These are phyloP conservation scores for Panaeolus papilionaceus DNA, from an alignment of 768 basidiomycete genomes.

Conservation along the genomic window DNA sequence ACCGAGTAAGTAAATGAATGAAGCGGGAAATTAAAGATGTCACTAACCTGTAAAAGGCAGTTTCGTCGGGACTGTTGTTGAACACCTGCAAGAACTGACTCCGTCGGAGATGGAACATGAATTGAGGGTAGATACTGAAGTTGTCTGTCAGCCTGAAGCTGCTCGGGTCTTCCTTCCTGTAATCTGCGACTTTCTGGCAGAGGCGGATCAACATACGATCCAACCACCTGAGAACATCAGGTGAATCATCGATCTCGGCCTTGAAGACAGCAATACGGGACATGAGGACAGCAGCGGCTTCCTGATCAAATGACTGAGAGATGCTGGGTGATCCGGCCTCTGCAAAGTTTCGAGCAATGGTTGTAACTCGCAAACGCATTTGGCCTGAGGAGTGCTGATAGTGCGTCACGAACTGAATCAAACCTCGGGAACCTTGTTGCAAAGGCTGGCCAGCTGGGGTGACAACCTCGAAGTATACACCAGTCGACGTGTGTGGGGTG, in stretches of 20 bases:
- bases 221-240: slow-evolving; percentile 96
- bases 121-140: slow-evolving; percentile 99
- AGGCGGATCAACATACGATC: slow-evolving; percentile 98
- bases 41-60: slow-evolving; percentile 91
- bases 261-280: slow-evolving; percentile 99
- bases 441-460: slow-evolving; percentile 95
- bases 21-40: slow-evolving; percentile 12
- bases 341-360: slow-evolving; percentile 96
- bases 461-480: slow-evolving; percentile 98
- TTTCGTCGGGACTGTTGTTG: slow-evolving; percentile 99
- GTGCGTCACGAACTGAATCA: slow-evolving; percentile 98
- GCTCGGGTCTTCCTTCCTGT: slow-evolving; percentile 95
- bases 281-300: slow-evolving; percentile 97
- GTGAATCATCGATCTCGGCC: slow-evolving; percentile 97
- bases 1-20: slow-evolving; percentile 18
- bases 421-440: slow-evolving; percentile 87
- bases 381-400: slow-evolving; percentile 98
- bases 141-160: slow-evolving; percentile 94
- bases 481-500: slow-evolving; percentile 85
- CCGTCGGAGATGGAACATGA: slow-evolving; percentile 98
- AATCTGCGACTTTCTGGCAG: slow-evolving; percentile 99
- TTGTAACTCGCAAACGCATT: slow-evolving; percentile 94
- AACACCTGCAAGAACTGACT: slow-evolving; percentile 99
- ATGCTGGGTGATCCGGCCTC: slow-evolving; percentile 96
- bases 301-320: slow-evolving; percentile 95